Evolutionary conservation across 164 flowering plant species (phyloP).

Genomic region (Vitis amurensis): DNA sequence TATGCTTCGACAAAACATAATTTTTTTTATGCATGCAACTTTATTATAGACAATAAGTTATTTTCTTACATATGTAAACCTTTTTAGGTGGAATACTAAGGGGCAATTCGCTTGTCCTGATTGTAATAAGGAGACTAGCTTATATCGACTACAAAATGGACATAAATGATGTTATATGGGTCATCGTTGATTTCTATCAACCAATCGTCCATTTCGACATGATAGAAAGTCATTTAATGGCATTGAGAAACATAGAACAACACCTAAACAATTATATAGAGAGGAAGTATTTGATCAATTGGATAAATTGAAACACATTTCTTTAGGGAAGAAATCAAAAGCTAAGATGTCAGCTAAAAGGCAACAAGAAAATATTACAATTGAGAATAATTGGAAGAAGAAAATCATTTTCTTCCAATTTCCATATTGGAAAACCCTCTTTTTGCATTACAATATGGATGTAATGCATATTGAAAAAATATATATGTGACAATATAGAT

Average conservation of each 20-base stretch:
- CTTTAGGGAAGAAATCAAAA: too few species aligned
- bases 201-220: neutral
- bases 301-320: too few species aligned
- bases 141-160: neutral
- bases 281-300: too few species aligned
- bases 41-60: too few species aligned
- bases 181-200: constrained; percentile 14
- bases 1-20: too few species aligned
- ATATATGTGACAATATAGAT: constrained; percentile 10
- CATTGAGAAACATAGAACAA: too few species aligned
- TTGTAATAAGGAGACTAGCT: constrained; percentile 12
- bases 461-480: constrained; percentile 22
- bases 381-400: neutral
- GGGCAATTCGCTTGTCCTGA: constrained; percentile 19
- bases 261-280: too few species aligned
- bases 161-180: constrained; percentile 17
- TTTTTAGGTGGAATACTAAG: constrained; percentile 30
- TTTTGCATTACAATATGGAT: constrained; percentile 5
- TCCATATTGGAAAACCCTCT: neutral
- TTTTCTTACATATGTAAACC: neutral
- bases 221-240: neutral
- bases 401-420: constrained; percentile 7
- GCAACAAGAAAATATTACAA: too few species aligned
- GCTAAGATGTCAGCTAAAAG: too few species aligned
- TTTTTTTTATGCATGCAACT: too few species aligned